Evolutionary conservation across 78 protist species (phyloP), one percentile per base, ranked within the genome.

Genomic region (Guillardia theta): DNA sequence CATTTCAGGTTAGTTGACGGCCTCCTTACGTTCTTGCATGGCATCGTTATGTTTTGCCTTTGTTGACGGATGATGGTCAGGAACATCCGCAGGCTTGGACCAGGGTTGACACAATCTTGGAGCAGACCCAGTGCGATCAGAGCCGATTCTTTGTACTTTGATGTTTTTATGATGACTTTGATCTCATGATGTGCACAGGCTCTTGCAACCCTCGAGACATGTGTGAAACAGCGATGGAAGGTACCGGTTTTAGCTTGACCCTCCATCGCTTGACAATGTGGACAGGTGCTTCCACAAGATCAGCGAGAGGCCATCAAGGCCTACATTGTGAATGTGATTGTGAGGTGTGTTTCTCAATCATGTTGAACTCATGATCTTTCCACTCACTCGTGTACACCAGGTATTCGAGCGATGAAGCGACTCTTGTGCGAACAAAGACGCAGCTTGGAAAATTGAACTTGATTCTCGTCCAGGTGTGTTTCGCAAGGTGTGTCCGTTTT

Each of bases 1-100:
- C 90, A 12, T 80, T 80, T 43, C 83, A 58, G 70, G 70, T 58
- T 24, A 58, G 2, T 1, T 9, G 2, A 9, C 39, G 27, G 27
- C 2, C 21, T 9, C n/a, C n/a, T n/a, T n/a, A n/a, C n/a, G n/a
- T n/a, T n/a, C 39, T 24, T 1, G 70, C 70, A 6, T 9, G 4
- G 70, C 70, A 58, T 3, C 70, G 70, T 9, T 58, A 0, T 58
- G 70, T 1, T 58, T 58, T 58, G 2, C 70, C 6, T 24, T 1
- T 58, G 2, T 8, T 27, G 70, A 58, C 2, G 3, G 70, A 6
- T 24, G 27, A 58, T 8, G 27, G 70, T 12, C 87, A 70, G 90
- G 97, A 96, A 45, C 97, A 97, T 37, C 97, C 98, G 0, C 97
- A 98, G 2, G 92, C 99, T 0, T 99, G 99, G 99, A 95, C 93